These are phyloP conservation scores for Mallotus japonicus DNA, from an alignment of 441 rosid species.

Conservation along the genomic window DNA sequence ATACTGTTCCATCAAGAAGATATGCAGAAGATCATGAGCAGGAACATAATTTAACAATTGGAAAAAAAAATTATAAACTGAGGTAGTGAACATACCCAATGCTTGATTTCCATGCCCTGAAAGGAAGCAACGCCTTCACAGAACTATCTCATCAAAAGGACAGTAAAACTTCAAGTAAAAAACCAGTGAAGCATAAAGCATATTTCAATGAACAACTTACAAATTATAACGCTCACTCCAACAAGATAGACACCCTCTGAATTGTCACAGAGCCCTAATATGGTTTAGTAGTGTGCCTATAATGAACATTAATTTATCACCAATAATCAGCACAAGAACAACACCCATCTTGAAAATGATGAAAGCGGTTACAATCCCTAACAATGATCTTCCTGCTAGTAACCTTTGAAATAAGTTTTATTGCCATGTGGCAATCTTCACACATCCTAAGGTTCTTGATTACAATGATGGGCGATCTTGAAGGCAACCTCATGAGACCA, in stretches of 20 bases:
- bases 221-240: background rate
- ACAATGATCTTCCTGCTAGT: conserved; percentile 55
- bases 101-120: conserved; percentile 15
- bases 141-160: background rate
- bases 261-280: background rate
- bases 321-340: conserved; percentile 75
- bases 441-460: conserved; percentile 81
- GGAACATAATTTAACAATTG: too few species aligned
- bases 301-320: conserved; percentile 33
- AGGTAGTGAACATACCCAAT: background rate
- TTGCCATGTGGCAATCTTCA: conserved; percentile 86
- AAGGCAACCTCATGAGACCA: conserved; percentile 61
- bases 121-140: conserved; percentile 16
- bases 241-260: background rate
- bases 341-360: conserved; percentile 59
- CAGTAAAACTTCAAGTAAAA: background rate
- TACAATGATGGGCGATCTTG: conserved; percentile 53
- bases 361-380: conserved; percentile 79
- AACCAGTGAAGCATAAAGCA: background rate
- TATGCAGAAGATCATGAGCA: too few species aligned
- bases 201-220: conserved; percentile 3
- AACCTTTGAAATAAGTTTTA: conserved; percentile 61
- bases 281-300: background rate
- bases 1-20: too few species aligned
- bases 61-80: too few species aligned